Base-by-base conservation (phyloP, 495 filamentous ascomycete species). In the Lindgomyces ingoldianus region DNA sequence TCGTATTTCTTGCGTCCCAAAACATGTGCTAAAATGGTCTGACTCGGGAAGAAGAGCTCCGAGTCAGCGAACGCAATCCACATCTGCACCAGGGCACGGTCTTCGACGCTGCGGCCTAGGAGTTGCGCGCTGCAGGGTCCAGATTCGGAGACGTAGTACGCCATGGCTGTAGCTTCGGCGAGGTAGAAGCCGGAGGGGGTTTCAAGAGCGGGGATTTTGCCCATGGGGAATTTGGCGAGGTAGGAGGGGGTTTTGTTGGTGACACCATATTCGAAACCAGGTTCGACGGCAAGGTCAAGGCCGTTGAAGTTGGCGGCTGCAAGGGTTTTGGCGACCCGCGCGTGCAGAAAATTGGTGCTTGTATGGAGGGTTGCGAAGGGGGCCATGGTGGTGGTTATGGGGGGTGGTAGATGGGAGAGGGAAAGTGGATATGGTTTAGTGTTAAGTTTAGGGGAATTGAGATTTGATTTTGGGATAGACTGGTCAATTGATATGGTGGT, bases 161-260 rank as follows among this genome's bases (percentile, higher is more conserved):
- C 74, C 71, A 87, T 87, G 62, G 85, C 85, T 33, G 79, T 76
- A 52, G 79, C 78, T 62, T 86, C 84, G 68, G 79, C 68, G 42
- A 86, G 63, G 60, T 21, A 60, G 64, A 81, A 75, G 47, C 83
- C 84, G 64, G 85, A 81, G 53, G 81, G 73, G 50, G 71, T 75
- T 64, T 82, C 80, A 70, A 86, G 82, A 48, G 79, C 79, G 41
- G 85, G 85, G 19, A 85, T 80, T 60, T 86, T 86, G 72, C 84
- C 85, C 22, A 81, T 57, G 16, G 84, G 84, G 75, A 86, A 87
- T 69, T 87, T 87, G 76, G 81, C 64, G 24, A 83, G 73, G 76
- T 80, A 86, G 1, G 80, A 79, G 4, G 80, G 77, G 16, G 75
- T 74, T 16, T 62, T 64, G 76, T 85, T 86, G 70, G 77, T 81